Conservation (phyloP, 176 grass and related monocot genomes). For the Ampelocalamus luodianensis region DNA sequence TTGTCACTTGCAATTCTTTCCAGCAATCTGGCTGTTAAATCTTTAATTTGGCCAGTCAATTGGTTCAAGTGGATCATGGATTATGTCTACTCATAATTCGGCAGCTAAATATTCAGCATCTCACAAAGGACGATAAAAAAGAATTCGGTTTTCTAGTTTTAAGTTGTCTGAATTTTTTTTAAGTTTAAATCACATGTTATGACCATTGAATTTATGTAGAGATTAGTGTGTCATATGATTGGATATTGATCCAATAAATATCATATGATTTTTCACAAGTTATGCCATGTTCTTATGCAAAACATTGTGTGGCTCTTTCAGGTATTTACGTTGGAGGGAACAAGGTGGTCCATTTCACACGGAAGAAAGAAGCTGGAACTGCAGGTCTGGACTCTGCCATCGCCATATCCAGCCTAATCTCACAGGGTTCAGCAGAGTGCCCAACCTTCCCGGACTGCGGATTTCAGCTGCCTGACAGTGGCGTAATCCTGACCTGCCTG, state of each 20-base stretch:
- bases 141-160: too few species aligned
- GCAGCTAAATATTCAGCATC: not conserved
- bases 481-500: constrained; percentile 78
- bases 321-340: constrained; percentile 77
- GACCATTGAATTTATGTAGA: too few species aligned
- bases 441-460: constrained; percentile 68
- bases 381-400: constrained; percentile 42
- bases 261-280: not conserved
- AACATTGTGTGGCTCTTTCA: not conserved
- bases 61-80: not conserved
- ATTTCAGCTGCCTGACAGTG: constrained; percentile 59
- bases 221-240: too few species aligned
- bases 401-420: constrained; percentile 47
- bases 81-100: not conserved
- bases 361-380: constrained; percentile 54
- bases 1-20: not conserved
- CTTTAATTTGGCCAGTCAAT: not conserved
- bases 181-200: too few species aligned
- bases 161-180: too few species aligned
- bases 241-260: too few species aligned
- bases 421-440: constrained; percentile 28
- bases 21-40: not conserved
- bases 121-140: not conserved
- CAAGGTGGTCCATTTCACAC: constrained; percentile 86
- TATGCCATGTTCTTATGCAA: constrained; percentile 1